A percentile compares a stretch with the other conserved stretches of the same genome.
Conservation (phyloP, 352 stramenopile species). For the Phytophthora hybrid region DNA sequence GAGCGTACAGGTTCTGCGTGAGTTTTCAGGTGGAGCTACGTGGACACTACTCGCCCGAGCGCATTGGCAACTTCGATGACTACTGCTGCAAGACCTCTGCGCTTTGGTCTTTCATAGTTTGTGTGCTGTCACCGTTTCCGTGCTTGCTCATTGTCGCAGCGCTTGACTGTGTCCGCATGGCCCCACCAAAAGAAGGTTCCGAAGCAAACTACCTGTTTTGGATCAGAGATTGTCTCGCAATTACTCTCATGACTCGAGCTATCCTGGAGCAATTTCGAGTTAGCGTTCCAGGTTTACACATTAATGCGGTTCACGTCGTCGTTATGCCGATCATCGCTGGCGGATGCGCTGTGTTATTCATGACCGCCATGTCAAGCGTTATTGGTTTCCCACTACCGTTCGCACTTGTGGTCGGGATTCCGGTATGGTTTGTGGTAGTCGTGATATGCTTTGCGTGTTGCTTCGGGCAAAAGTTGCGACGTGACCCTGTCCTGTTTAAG, state of each 20-base stretch:
- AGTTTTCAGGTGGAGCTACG: constrained; percentile 49
- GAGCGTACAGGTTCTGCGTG: constrained; percentile 13
- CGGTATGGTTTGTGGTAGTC: constrained; percentile 31
- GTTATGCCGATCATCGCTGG: constrained; percentile 10
- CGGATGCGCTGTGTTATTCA: constrained; percentile 12
- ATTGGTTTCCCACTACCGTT: constrained; percentile 60
- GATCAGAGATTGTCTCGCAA: constrained; percentile 32
- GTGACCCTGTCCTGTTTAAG: constrained; percentile 6
- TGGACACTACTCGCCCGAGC: constrained; percentile 46
- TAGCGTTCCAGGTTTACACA: constrained; percentile 12
- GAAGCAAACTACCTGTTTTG: constrained; percentile 48
- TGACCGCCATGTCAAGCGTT: constrained; percentile 27
- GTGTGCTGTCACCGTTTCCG: constrained; percentile 34
- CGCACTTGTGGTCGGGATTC: constrained; percentile 33
- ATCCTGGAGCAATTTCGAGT: constrained; percentile 43
- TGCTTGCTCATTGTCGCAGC: constrained; percentile 35
- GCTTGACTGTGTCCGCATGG: constrained; percentile 36
- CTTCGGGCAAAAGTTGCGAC: constrained; percentile 29
- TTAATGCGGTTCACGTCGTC: constrained; percentile 13
- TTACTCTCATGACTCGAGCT: constrained; percentile 38
- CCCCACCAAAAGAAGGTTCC: constrained; percentile 21
- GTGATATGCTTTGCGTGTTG: constrained; percentile 21
- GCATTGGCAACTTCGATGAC: constrained; percentile 10
- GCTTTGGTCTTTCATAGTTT: constrained; percentile 8
- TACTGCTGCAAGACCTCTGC: constrained; percentile 12